Evolutionary conservation across 352 stramenopile species (phyloP), one percentile per base, ranked within the genome.

Genomic region (Pythium periplocum): DNA sequence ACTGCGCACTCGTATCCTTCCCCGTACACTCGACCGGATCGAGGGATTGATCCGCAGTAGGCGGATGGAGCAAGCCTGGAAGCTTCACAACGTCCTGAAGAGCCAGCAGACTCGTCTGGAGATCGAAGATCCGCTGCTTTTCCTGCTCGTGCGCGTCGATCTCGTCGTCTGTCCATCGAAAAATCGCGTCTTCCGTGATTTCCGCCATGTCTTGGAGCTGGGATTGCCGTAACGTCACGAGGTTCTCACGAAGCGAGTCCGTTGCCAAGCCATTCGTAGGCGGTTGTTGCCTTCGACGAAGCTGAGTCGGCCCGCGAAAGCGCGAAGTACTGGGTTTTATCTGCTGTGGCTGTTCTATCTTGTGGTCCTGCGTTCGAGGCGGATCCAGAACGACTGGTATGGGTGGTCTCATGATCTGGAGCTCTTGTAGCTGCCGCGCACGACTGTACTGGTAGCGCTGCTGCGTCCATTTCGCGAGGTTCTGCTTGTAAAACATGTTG

Each of bases 101-200:
- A 4, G 39, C 6, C 10, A 66, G 34, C 36, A 86, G 66, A 12
- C 61, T 46, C 9, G 44, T 51, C 37, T 78, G 70, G 1, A 85
- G 55, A n/a, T 81, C 60, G 30, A 61, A 64, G 6, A 87, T 57
- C 8, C 61, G 70, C 46, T 81, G 63, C 4, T 57, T 79, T 12
- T 83, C 61, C 26, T 70, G 55, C 43, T 76, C 61, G 50, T 81
- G 68, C 3, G 11, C 37, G 32, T 76, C 66, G 36, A 86, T 78
- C 26, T 85, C 71, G 5, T 70, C 53, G 37, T 87, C 68, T 1
- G 53, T 75, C 77, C 74, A 84, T 30, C 66, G 61, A 9, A 83
- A 40, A 43, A 67, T 61, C 1, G 32, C 12, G 6, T 44, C 41
- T 53, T 48, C 31, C 4, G 71, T 42, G 3, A 56, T 38, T 1